Conservation (phyloP, 1,139 yeast species). For the Hansenula sp. region DNA sequence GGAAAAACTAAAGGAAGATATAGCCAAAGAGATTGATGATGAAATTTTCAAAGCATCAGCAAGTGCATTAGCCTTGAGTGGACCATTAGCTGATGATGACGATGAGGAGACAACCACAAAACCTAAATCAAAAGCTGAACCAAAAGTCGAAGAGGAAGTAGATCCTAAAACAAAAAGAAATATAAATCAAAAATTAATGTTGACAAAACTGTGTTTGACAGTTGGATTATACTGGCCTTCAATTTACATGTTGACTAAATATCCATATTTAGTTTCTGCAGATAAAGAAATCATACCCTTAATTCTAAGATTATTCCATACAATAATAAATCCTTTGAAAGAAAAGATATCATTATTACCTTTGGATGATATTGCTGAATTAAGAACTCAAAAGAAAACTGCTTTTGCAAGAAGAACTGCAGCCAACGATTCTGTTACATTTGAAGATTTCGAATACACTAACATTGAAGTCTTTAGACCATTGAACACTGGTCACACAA, state of each 20-base stretch:
- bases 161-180: conserved; percentile 12
- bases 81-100: conserved; percentile 71
- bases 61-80: conserved; percentile 83
- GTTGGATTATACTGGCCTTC: conserved; percentile 67
- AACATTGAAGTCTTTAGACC: conserved; percentile 16
- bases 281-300: conserved; percentile 49
- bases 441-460: conserved; percentile 25
- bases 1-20: conserved; percentile 37
- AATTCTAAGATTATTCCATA: conserved; percentile 44
- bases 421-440: conserved; percentile 29
- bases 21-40: conserved; percentile 52
- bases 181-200: conserved; percentile 15
- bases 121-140: conserved; percentile 9
- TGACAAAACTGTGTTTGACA: conserved; percentile 51
- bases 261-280: conserved; percentile 59
- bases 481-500: conserved; percentile 21
- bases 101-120: conserved; percentile 33
- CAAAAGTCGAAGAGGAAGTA: no score
- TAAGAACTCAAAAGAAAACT: conserved; percentile 18
- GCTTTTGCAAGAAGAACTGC: conserved; percentile 24
- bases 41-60: conserved; percentile 63
- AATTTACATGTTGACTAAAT: conserved; percentile 51
- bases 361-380: conserved; percentile 15
- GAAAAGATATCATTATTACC: conserved; percentile 8
- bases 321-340: conserved; percentile 50